Evolutionary conservation across 1,284 basidiomycete genomes (phyloP), one percentile per base, ranked within the genome.

Genomic region (Dichomitus squalens): DNA sequence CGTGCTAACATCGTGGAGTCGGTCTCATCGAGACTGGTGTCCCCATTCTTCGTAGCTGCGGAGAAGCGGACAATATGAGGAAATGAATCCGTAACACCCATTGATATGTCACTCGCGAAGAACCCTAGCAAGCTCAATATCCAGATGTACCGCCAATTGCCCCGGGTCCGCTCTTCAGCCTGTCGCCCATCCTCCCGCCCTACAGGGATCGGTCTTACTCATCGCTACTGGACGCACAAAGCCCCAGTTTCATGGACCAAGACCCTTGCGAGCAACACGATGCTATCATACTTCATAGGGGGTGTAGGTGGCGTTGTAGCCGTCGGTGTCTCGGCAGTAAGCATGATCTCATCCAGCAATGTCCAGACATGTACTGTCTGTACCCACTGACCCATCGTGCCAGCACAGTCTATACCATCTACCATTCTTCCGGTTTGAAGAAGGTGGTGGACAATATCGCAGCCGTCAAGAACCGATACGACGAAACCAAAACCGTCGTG

Each of bases 401-500:
- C 29, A 12, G 9, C 16, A 5, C 23, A 64, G 64, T 52, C 5
- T 66, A 64, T 47, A 55, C 56, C 3, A 61, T 55, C 55, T 66
- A 64, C 25, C 59, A 66, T 21, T 47, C 62, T 11, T 65, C 64
- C 0, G 62, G 62, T 3, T 39, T 50, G 1, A 64, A 64, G 41
- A 34, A 33, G 18, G 21, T 55, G 0, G 64, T 63, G 0, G 62
- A 62, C n/a, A 46, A 52, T 20, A 41, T 47, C 27, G 41, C 11
- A 3, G 57, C 44, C 4, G 46, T 41, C 23, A 59, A 59, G 31
- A 50, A 33, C 21, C 58, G 55, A 34, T 63, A 59, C 39, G 35
- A 49, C 29, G 51, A 58, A 0, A 44, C 47, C 5, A 61, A 61
- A n/a, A 55, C 27, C 7, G 43, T 35, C 11, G 58, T 52, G 20